Percentiles rank a stretch among this genome's conserved stretches.
phyloP scores from a whole-genome alignment of 768 basidiomycete species.

The Agaricus subrufescens region DNA sequence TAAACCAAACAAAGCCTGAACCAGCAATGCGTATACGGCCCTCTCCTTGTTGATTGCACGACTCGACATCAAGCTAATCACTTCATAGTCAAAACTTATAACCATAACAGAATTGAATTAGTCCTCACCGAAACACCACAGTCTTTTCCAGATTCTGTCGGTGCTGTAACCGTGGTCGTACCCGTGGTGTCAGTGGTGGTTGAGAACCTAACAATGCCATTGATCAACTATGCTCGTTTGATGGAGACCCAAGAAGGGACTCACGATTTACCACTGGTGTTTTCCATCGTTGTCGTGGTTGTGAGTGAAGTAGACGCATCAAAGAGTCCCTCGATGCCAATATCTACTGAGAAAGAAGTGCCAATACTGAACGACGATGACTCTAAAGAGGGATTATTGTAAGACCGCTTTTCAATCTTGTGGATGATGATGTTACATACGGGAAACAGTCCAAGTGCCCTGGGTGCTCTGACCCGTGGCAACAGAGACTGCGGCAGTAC shows the following conservation, averaged over 20 bases:
- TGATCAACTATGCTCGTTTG: not conserved
- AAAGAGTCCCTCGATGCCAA: not conserved
- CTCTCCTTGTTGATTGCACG: slow-evolving; percentile 8
- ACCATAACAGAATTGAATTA: not conserved
- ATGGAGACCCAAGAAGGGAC: not conserved
- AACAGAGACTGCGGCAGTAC: not conserved
- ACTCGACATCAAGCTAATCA: slow-evolving; percentile 4
- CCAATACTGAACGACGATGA: too few relatives aligned
- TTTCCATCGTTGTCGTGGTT: not conserved
- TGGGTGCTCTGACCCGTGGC: not conserved
- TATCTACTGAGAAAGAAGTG: not conserved
- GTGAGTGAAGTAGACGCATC: not conserved
- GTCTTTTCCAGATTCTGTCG: not conserved
- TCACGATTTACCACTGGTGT: slow-evolving; percentile 1
- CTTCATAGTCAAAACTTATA: not conserved
- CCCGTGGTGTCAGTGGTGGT: not conserved
- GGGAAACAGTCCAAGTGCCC: slow-evolving; percentile 1
- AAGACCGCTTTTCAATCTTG: not conserved
- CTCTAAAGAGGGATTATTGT: not conserved
- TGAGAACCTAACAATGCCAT: not conserved
- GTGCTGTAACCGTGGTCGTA: not conserved
- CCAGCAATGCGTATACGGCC: slow-evolving; percentile 10
- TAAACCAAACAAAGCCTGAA: slow-evolving; percentile 15
- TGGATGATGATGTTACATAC: not conserved
- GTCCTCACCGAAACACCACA: not conserved